A percentile compares a stretch with the other conserved stretches of the same genome.
Evolutionary conservation across 2,329 filamentous ascomycete genomes (phyloP).

Genomic region (Monascus ruber): DNA sequence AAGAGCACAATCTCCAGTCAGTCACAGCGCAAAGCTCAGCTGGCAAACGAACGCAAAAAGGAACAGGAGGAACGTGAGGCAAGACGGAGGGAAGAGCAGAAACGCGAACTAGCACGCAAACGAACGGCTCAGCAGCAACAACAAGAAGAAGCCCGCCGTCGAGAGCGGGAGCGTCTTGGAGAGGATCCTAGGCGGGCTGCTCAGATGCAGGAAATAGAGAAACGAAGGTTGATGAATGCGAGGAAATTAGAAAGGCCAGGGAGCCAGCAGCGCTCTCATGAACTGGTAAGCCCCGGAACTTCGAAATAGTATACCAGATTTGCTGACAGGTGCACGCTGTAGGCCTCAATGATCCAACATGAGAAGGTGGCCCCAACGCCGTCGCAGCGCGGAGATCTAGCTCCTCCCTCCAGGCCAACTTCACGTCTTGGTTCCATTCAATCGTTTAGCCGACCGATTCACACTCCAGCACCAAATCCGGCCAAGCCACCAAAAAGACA

Average conservation of each 20-base stretch:
- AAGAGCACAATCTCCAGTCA: constrained; percentile 52
- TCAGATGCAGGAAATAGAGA: constrained; percentile 49
- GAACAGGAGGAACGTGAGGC: constrained; percentile 74
- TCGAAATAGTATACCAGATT: background rate
- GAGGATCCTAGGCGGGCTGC: constrained; percentile 56
- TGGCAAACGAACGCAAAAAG: constrained; percentile 68
- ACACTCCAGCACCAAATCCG: constrained; percentile 51
- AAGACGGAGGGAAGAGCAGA: constrained; percentile 68
- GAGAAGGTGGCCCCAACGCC: constrained; percentile 17
- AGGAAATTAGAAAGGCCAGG: constrained; percentile 36
- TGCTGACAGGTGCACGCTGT: too few relatives aligned
- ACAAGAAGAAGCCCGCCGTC: constrained; percentile 51
- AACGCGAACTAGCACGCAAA: constrained; percentile 70
- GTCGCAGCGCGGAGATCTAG: constrained; percentile 37
- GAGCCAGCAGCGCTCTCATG: constrained; percentile 26
- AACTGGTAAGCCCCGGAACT: constrained; percentile 22
- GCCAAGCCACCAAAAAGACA: constrained; percentile 67
- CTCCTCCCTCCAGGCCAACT: constrained; percentile 37
- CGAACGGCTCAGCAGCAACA: constrained; percentile 43
- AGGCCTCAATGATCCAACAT: constrained; percentile 9
- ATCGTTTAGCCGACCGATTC: constrained; percentile 50
- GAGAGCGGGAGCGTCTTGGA: constrained; percentile 37
- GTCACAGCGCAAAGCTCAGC: constrained; percentile 58
- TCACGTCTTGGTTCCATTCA: constrained; percentile 37
- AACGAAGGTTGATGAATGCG: constrained; percentile 37